Conservation (phyloP, 2,329 filamentous ascomycete genomes). For the Botrytis porri region DNA sequence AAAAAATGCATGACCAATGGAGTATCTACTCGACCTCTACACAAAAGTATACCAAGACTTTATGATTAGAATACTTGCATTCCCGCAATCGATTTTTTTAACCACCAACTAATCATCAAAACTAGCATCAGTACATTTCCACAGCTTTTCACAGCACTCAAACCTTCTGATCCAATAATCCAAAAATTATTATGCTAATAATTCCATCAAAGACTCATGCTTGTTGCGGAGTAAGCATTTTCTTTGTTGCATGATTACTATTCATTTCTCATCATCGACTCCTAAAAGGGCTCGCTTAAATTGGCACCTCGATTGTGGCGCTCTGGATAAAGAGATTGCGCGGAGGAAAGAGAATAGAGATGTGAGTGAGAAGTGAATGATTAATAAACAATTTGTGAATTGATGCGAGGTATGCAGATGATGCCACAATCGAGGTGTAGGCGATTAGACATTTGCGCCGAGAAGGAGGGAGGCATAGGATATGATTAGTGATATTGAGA, state of each 20-base stretch:
- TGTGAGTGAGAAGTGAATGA: neutral
- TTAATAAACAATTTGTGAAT: neutral
- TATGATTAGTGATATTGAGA: slow-evolving; percentile 9
- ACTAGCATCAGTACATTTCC: neutral
- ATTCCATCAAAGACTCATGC: neutral
- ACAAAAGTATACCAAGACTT: no score
- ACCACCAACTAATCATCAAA: neutral
- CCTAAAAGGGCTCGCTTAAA: slow-evolving; percentile 12
- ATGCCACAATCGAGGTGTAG: neutral
- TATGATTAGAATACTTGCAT: neutral
- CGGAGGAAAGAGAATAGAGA: neutral
- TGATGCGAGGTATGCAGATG: neutral
- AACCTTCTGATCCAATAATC: neutral
- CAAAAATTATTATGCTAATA: no score
- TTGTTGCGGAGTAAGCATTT: slow-evolving; percentile 1
- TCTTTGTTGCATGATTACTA: slow-evolving; percentile 8
- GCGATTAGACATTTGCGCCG: neutral
- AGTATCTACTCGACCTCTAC: neutral
- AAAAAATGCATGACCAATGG: neutral
- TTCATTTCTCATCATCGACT: neutral
- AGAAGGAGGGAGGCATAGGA: neutral
- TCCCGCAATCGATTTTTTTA: no score
- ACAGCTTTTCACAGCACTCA: neutral
- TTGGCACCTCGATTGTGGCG: slow-evolving; percentile 2
- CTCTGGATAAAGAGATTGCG: neutral